These are phyloP conservation scores for Buddleja alternifolia DNA, from an alignment of 257 asterid genomes.

Conservation along the genomic window DNA sequence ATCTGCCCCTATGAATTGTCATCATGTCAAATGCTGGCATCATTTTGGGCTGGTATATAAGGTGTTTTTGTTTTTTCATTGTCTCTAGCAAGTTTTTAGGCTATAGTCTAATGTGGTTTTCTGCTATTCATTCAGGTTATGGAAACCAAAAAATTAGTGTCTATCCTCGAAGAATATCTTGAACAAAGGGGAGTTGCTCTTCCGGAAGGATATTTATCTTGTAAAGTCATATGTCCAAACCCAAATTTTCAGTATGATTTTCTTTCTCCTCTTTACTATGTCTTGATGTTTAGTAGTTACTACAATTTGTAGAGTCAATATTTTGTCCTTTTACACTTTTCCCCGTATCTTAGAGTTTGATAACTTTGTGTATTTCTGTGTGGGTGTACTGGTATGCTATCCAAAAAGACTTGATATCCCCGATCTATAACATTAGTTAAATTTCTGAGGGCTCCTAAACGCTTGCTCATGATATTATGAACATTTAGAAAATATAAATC, in stretches of 20 bases:
- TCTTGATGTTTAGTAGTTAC: conserved; percentile 8
- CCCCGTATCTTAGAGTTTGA: neutral
- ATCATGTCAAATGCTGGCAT: conserved; percentile 11
- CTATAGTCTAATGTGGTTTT: conserved; percentile 21
- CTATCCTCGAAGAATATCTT: conserved; percentile 84
- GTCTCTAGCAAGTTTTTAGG: conserved; percentile 15
- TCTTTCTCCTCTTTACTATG: conserved; percentile 3
- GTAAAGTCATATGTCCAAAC: conserved; percentile 87
- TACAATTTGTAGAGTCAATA: neutral
- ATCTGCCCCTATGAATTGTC: neutral
- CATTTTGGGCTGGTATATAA: conserved; percentile 1
- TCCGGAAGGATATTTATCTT: conserved; percentile 79
- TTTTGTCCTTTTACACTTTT: neutral
- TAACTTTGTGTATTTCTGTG: neutral
- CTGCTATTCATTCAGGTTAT: conserved; percentile 55
- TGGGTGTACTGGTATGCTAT: conserved; percentile 2
- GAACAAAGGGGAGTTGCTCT: conserved; percentile 84
- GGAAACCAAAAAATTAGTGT: conserved; percentile 62
- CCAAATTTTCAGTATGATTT: conserved; percentile 68
- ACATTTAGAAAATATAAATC: neutral
- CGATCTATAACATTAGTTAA: neutral
- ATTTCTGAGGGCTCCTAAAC: conserved; percentile 2
- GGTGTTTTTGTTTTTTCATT: neutral
- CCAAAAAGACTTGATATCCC: too few species aligned
- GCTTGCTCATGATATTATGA: neutral